Base-by-base conservation (phyloP, 1,139 yeast genomes). In the Diutina rugosa region DNA sequence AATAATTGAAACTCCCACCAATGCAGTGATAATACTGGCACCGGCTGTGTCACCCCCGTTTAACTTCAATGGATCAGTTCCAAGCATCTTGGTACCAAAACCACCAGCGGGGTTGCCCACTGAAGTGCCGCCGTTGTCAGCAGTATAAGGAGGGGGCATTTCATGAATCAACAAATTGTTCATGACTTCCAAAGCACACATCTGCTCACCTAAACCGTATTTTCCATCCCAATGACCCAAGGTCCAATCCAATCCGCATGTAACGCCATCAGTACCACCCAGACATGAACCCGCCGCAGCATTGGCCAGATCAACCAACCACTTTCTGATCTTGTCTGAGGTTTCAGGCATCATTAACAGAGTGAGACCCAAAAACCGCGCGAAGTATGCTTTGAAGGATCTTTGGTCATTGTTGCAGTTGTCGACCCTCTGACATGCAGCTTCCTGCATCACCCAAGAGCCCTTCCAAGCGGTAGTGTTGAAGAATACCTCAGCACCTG, bases 11-110 rank as follows among this genome's bases (percentile, higher is more conserved):
- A 82, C 76, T 56, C 90, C 85, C 56, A 90, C 76, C 45, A 90
- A 68, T 7, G 87, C 89, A 1, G 97, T 91, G 59, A 90, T 82
- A 55, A 90, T 80, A 55, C 93, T 89, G 0, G 97, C 97, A 58
- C 97, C 97, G 0, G 95, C 97, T 60, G 72, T 79, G 66, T 90
- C 97, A 55, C 85, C 87, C 1, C 72, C 65, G 53, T 75, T 75
- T 55, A 89, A 74, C 18, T 69, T 64, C 62, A 90, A 58, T 72
- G 69, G 41, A n/a, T 32, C 10, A 10, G 26, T 16, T n/a, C 32
- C 53, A 16, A 12, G 7, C 16, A n/a, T 49, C n/a, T 49, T 32
- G n/a, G 9, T 18, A 12, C 65, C 69, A 29, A 69, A 65, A 49
- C 85, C 85, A 1, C 81, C 82, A 47, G 74, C 68, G n/a, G 70